These are phyloP conservation scores for Cladosporium halotolerans DNA, from an alignment of 2,329 filamentous ascomycete genomes.

Conservation along the genomic window DNA sequence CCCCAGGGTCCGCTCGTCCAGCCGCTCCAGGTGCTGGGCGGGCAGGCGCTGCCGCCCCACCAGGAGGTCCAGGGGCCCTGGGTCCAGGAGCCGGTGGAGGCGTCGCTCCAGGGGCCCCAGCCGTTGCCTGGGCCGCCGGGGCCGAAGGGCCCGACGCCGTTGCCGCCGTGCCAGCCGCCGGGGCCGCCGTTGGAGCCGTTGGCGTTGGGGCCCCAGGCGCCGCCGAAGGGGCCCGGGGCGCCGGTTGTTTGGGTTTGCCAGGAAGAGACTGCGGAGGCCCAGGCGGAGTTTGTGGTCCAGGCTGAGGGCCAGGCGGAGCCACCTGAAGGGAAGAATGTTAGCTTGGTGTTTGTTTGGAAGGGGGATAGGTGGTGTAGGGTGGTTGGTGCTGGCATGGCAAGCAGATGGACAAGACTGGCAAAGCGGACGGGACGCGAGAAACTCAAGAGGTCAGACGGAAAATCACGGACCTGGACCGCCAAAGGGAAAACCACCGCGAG, in stretches of 20 bases:
- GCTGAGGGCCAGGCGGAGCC: constrained; percentile 22
- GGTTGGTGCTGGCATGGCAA: not conserved
- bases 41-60: constrained; percentile 31
- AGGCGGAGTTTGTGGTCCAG: constrained; percentile 19
- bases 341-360: not conserved
- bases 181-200: constrained; percentile 3
- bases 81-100: constrained; percentile 24
- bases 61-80: constrained; percentile 31
- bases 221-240: constrained; percentile 22
- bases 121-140: constrained; percentile 17
- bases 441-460: too few species aligned
- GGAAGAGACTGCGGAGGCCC: constrained; percentile 16
- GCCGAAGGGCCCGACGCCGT: constrained; percentile 18
- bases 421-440: not conserved
- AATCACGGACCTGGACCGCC: constrained; percentile 9
- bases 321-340: constrained; percentile 1
- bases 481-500: constrained; percentile 1
- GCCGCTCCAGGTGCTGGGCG: constrained; percentile 28
- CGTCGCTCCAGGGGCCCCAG: constrained; percentile 29
- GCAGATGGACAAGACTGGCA: not conserved
- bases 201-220: constrained; percentile 6
- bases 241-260: constrained; percentile 15
- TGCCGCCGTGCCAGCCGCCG: constrained; percentile 15
- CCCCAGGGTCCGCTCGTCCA: constrained; percentile 30
- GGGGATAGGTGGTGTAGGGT: too few species aligned